Conservation (phyloP, 1,139 yeast species). For the Petasospora fabianii region DNA sequence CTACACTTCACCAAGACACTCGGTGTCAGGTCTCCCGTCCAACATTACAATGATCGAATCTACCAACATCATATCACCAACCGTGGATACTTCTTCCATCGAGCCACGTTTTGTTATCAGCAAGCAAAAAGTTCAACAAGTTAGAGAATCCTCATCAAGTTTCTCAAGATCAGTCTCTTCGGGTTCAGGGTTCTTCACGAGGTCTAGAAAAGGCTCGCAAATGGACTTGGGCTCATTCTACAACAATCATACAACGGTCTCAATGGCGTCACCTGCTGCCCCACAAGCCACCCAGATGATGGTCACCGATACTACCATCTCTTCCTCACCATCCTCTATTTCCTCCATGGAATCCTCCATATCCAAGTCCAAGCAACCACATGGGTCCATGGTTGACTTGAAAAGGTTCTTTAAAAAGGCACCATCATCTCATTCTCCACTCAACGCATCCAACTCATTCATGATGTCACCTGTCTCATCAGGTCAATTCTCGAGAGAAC, state of each 20-base stretch:
- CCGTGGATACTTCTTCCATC: conserved; percentile 45
- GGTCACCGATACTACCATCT: conserved; percentile 10
- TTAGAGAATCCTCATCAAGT: conserved; percentile 9
- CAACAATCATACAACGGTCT: conserved; percentile 26
- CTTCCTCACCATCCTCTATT: conserved; percentile 26
- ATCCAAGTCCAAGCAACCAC: conserved; percentile 38
- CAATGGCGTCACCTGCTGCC: conserved; percentile 2
- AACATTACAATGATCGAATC: conserved; percentile 46
- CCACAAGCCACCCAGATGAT: background rate
- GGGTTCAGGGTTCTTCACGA: conserved; percentile 19
- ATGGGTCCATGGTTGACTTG: conserved; percentile 72
- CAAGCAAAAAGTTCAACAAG: conserved; percentile 46
- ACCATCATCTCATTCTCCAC: conserved; percentile 20
- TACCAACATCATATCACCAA: conserved; percentile 68
- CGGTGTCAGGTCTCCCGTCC: conserved; percentile 46
- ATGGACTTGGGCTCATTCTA: conserved; percentile 26
- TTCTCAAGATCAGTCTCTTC: conserved; percentile 12
- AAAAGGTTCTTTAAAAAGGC: conserved; percentile 60
- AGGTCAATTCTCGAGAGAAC: conserved; percentile 14
- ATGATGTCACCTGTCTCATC: conserved; percentile 21
- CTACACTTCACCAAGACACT: conserved; percentile 40
- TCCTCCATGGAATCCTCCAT: conserved; percentile 28
- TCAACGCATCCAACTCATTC: conserved; percentile 11
- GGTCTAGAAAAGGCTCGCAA: conserved; percentile 26
- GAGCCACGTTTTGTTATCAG: conserved; percentile 74